Evolutionary conservation across 2,329 filamentous ascomycete species (phyloP).

Genomic region (Cladosporium oxysporum): DNA sequence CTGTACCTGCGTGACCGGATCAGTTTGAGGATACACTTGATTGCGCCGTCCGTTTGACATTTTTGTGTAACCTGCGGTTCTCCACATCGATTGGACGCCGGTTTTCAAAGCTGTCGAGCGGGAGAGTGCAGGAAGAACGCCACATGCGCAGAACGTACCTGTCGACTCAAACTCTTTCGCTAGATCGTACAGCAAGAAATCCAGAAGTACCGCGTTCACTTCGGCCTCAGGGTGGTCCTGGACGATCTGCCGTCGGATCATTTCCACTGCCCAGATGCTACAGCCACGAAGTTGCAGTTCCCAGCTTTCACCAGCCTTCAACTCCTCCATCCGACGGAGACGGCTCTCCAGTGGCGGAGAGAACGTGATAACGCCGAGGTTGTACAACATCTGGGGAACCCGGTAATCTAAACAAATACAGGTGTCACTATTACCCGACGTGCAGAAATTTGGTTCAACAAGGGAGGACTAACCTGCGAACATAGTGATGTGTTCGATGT

Average conservation of each 20-base stretch:
- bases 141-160: conserved; percentile 35
- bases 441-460: conserved; percentile 15
- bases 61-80: conserved; percentile 1
- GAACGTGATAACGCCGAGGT: conserved; percentile 79
- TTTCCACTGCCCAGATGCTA: conserved; percentile 94
- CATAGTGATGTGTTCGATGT: conserved; percentile 96
- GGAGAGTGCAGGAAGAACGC: conserved; percentile 3
- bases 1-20: conserved; percentile 32
- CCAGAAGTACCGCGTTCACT: conserved; percentile 87
- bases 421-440: conserved; percentile 12
- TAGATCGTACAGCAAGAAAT: conserved; percentile 95
- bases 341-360: conserved; percentile 74
- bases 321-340: conserved; percentile 63
- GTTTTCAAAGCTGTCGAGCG: conserved; percentile 1
- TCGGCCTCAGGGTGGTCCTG: conserved; percentile 66
- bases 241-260: conserved; percentile 79
- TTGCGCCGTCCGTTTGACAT: conserved; percentile 8
- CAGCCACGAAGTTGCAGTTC: conserved; percentile 89
- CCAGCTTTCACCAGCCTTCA: conserved; percentile 73
- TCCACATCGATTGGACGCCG: conserved; percentile 9
- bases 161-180: conserved; percentile 77
- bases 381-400: conserved; percentile 88
- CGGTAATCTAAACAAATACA: conserved; percentile 69
- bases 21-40: conserved; percentile 11
- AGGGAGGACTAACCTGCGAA: conserved; percentile 65